A percentile compares a stretch with the other conserved stretches of the same genome.
These are phyloP conservation scores for Ustulina deusta DNA, from an alignment of 2,329 filamentous ascomycete species.

Conservation along the genomic window DNA sequence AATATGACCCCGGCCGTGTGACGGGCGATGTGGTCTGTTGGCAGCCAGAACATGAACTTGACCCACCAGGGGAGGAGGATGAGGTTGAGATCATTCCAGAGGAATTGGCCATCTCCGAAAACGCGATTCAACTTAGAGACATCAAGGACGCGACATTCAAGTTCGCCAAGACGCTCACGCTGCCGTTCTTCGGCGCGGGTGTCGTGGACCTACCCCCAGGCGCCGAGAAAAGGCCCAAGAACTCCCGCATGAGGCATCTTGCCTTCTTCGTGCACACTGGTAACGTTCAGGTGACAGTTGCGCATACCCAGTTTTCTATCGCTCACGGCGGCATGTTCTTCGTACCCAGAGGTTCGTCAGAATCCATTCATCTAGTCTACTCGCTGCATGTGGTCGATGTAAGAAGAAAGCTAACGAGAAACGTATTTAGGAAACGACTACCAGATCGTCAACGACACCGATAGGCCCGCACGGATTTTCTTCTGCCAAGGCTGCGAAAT, in stretches of 20 bases:
- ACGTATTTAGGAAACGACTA: slow-evolving; percentile 83
- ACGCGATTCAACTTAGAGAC: slow-evolving; percentile 68
- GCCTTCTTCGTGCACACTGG: slow-evolving; percentile 91
- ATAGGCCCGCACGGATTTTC: slow-evolving; percentile 81
- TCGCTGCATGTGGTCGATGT: slow-evolving; percentile 14
- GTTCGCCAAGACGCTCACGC: slow-evolving; percentile 87
- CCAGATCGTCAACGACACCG: slow-evolving; percentile 84
- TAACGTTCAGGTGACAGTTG: slow-evolving; percentile 82
- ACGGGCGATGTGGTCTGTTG: slow-evolving; percentile 73
- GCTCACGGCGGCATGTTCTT: slow-evolving; percentile 92
- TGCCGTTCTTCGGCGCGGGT: slow-evolving; percentile 89
- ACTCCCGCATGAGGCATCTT: slow-evolving; percentile 96
- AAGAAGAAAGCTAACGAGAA: slow-evolving; percentile 26
- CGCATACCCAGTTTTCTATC: slow-evolving; percentile 82
- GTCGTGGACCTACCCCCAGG: slow-evolving; percentile 89
- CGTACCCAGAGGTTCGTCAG: slow-evolving; percentile 86
- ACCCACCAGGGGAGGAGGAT: slow-evolving; percentile 67
- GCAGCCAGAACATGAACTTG: slow-evolving; percentile 67
- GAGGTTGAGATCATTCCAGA: slow-evolving; percentile 66
- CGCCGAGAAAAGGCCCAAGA: slow-evolving; percentile 88
- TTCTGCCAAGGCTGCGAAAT: slow-evolving; percentile 88
- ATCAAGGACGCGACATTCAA: slow-evolving; percentile 78
- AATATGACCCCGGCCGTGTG: slow-evolving; percentile 73
- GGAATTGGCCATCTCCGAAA: slow-evolving; percentile 67
- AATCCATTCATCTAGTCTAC: slow-evolving; percentile 31